A percentile compares a stretch with the other conserved stretches of the same genome.
phyloP scores from a whole-genome alignment of 495 filamentous ascomycete species.

The Cryomyces antarcticus region DNA sequence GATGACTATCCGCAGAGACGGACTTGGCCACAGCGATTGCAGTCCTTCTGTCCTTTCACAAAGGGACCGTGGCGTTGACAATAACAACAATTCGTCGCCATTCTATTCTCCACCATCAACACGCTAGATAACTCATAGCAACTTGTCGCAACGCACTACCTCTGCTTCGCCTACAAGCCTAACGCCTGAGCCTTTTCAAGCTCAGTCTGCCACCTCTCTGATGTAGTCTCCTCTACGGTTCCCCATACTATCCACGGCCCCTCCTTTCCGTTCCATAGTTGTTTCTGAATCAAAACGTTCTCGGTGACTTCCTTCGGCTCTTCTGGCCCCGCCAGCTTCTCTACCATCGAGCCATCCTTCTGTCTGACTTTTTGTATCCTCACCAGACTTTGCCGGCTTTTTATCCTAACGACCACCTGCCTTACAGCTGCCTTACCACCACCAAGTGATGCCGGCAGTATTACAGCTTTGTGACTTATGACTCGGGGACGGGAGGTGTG shows the following conservation, averaged over 20 bases:
- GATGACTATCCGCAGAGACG: too few species aligned
- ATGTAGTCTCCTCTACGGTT: constrained; percentile 36
- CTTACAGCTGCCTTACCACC: constrained; percentile 29
- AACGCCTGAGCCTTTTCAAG: too few species aligned
- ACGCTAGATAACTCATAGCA: too few species aligned
- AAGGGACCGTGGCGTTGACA: too few species aligned
- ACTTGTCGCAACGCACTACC: too few species aligned
- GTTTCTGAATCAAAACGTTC: constrained; percentile 57
- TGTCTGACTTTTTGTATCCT: neutral
- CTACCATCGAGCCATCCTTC: constrained; percentile 14
- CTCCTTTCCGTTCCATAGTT: constrained; percentile 32
- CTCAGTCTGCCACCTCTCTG: constrained; percentile 18
- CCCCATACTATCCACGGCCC: constrained; percentile 63
- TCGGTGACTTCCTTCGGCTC: constrained; percentile 43
- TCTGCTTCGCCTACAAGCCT: too few species aligned
- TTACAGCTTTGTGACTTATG: constrained; percentile 34
- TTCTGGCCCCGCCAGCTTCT: constrained; percentile 4
- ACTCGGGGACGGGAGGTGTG: constrained; percentile 41
- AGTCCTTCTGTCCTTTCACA: too few species aligned
- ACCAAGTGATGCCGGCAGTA: constrained; percentile 17
- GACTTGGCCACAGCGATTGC: too few species aligned
- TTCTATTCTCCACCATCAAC: too few species aligned
- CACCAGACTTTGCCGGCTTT: constrained; percentile 35
- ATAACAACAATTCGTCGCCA: too few species aligned
- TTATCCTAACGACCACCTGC: constrained; percentile 56